phyloP scores from a whole-genome alignment of 345 rosid species.

The Citrus unshiu region DNA sequence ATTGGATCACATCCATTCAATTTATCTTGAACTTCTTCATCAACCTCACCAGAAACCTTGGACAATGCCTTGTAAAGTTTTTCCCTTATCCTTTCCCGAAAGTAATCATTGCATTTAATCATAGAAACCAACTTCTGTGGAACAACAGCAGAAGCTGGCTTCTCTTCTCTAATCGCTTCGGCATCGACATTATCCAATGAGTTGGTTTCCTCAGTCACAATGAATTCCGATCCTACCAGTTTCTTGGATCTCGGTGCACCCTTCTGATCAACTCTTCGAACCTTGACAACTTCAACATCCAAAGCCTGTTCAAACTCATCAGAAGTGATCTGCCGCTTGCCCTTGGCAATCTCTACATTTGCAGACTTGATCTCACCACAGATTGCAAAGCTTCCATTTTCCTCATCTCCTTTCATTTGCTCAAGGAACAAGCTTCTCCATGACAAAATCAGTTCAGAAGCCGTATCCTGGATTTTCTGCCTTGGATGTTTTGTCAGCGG shows the following conservation, averaged over 20 bases:
- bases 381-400: constrained; percentile 14
- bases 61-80: constrained; percentile 39
- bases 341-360: background rate
- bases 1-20: background rate
- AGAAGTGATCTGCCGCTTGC: background rate
- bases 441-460: constrained; percentile 31
- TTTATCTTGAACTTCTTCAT: constrained; percentile 13
- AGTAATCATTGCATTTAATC: constrained; percentile 33
- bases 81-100: constrained; percentile 41
- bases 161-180: background rate
- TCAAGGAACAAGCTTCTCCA: constrained; percentile 47
- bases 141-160: background rate
- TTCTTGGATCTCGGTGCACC: background rate
- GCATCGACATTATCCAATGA: background rate
- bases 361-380: background rate
- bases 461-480: constrained; percentile 32
- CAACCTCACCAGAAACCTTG: constrained; percentile 38
- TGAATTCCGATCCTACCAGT: background rate
- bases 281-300: background rate
- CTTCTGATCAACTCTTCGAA: background rate
- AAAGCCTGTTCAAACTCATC: background rate
- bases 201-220: background rate
- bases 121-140: constrained; percentile 21
- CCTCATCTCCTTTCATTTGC: constrained; percentile 28
- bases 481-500: constrained; percentile 47